Evolutionary conservation across 1,284 basidiomycete genomes (phyloP).

Genomic region (Microbotryum lychnidis-dioicae): DNA sequence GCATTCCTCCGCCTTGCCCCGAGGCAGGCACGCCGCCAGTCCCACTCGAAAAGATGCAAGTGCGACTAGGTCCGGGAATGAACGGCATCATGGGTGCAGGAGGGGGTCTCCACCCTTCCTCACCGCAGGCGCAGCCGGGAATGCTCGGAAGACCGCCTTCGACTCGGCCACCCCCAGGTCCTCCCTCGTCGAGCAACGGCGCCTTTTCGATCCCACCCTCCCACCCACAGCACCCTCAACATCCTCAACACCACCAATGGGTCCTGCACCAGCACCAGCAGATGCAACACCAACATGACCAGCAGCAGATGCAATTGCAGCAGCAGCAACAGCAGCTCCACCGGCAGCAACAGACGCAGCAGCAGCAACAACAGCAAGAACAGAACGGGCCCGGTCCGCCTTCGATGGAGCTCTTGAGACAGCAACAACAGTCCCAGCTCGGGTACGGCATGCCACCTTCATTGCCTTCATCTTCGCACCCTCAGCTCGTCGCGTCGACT

Average conservation of each 20-base stretch:
- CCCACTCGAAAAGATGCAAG: neutral
- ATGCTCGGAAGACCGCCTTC: neutral
- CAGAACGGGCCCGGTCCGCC: too few relatives aligned
- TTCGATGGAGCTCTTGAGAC: too few relatives aligned
- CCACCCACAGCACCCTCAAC: conserved; percentile 22
- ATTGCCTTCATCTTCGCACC: too few relatives aligned
- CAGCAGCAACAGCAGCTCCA: neutral
- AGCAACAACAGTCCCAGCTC: too few relatives aligned
- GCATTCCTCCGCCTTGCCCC: too few relatives aligned
- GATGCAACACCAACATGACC: neutral
- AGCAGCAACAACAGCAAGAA: neutral
- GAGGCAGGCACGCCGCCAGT: too few relatives aligned
- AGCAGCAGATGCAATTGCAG: neutral
- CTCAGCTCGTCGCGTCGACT: too few relatives aligned
- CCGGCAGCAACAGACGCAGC: neutral
- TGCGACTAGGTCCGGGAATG: neutral
- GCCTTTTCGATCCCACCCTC: conserved; percentile 10
- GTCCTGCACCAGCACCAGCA: conserved; percentile 16
- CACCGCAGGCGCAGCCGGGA: neutral
- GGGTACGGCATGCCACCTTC: too few relatives aligned
- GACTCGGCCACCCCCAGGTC: neutral
- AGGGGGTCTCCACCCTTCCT: too few relatives aligned
- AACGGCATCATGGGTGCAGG: too few relatives aligned
- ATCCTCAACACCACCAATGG: conserved; percentile 1
- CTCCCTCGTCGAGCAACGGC: neutral